Evolutionary conservation across 1,284 basidiomycete species (phyloP), one percentile per base, ranked within the genome.

Genomic region (Veloporphyrellus conicus): DNA sequence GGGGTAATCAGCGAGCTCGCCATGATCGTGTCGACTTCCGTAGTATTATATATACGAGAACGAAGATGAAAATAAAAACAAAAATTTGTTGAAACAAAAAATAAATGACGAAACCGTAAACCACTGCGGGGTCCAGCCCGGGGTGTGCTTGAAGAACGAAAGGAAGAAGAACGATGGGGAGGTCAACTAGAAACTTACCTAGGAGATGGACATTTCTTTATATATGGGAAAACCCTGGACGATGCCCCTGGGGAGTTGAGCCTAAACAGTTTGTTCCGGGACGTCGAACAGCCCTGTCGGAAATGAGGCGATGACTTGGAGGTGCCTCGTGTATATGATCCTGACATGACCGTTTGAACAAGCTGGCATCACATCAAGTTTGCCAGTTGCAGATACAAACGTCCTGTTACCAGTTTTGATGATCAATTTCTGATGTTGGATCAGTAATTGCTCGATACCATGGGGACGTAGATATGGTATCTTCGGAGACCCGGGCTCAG

Each of bases 41-140:
- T 15, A 31, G 10, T 15, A 32, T 42, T 25, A 56, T 11, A 8
- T 18, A 41, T 53, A 41, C 15, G 9, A n/a, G n/a, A n/a, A n/a
- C n/a, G n/a, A n/a, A n/a, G n/a, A n/a, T n/a, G n/a, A n/a, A n/a
- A n/a, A n/a, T n/a, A n/a, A n/a, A n/a, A n/a, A n/a, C n/a, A n/a
- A 49, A 11, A 45, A 16, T n/a, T 14, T 28, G 15, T 20, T 15
- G 9, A 16, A 35, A 16, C 15, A 43, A 33, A 34, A 40, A 31
- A 14, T 2, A 18, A 46, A 45, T 12, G 23, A 43, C 18, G 28
- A 1, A 41, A 50, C 5, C n/a, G n/a, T n/a, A 39, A 42, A 32
- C 12, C 6, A 28, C n/a, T n/a, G n/a, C 2, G 45, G 60, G 52
- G 6, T 25, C 58, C 58, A 47, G 59, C 59, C 59, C 61, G 31